Percentiles rank a stretch among this genome's conserved stretches.
Evolutionary conservation across 306 rosid species (phyloP).

Genomic region (Pachyrhizus erosus): DNA sequence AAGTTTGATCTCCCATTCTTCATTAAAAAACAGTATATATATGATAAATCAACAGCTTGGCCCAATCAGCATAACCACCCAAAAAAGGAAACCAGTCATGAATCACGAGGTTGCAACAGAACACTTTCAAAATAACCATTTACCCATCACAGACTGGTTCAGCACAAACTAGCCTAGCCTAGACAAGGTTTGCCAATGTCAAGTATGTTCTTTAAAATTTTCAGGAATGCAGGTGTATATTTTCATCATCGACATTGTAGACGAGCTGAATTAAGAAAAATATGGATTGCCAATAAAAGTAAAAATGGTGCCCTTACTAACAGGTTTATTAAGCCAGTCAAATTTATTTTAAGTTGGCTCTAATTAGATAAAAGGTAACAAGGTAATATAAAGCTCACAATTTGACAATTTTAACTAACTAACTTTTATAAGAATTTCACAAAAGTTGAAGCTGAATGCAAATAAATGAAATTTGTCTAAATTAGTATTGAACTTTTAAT

Average conservation of each 20-base stretch:
- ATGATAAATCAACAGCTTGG: slow-evolving; percentile 2
- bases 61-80: background rate
- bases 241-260: background rate
- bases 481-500: background rate
- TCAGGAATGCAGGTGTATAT: background rate
- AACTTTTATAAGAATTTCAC: background rate
- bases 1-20: slow-evolving; percentile 15
- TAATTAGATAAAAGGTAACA: slow-evolving; percentile 9
- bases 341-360: slow-evolving; percentile 2
- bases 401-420: background rate
- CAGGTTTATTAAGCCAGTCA: background rate
- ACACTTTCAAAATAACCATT: slow-evolving; percentile 1
- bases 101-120: background rate
- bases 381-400: slow-evolving; percentile 12
- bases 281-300: background rate
- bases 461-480: background rate
- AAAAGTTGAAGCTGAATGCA: background rate
- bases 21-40: background rate
- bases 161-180: background rate
- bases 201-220: no score
- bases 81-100: background rate
- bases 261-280: background rate
- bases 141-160: background rate
- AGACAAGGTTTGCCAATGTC: slow-evolving; percentile 6
- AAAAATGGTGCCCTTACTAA: slow-evolving; percentile 10